These are phyloP conservation scores for Geosmithia putterillii DNA, from an alignment of 2,329 filamentous ascomycete genomes.

Conservation along the genomic window DNA sequence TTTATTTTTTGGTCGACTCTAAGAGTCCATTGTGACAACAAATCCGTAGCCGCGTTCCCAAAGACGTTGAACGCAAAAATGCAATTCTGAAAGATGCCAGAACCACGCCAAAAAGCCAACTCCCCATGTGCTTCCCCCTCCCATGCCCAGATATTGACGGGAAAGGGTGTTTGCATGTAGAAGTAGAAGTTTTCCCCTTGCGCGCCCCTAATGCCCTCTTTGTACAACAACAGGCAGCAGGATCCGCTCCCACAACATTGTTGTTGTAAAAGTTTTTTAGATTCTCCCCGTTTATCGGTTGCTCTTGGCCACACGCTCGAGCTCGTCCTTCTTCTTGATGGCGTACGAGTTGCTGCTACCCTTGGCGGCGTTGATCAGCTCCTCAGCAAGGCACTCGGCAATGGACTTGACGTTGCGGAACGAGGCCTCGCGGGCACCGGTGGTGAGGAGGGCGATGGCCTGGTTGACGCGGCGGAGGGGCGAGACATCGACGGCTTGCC, in stretches of 20 bases:
- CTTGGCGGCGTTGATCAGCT: slow-evolving; percentile 99
- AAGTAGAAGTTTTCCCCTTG: too few species aligned
- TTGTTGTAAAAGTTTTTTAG: slow-evolving; percentile 6
- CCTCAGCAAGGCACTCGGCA: slow-evolving; percentile 98
- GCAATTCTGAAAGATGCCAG: slow-evolving; percentile 33
- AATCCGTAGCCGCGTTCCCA: slow-evolving; percentile 29
- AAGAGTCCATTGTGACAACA: slow-evolving; percentile 26
- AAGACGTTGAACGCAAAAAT: slow-evolving; percentile 34
- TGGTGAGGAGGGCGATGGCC: slow-evolving; percentile 97
- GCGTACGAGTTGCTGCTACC: slow-evolving; percentile 99
- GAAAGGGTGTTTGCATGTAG: too few species aligned
- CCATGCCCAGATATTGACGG: too few species aligned
- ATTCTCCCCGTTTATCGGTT: slow-evolving; percentile 74
- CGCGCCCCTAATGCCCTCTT: too few species aligned
- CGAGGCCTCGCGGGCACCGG: slow-evolving; percentile 93
- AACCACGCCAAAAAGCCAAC: slow-evolving; percentile 29
- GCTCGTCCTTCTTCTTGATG: slow-evolving; percentile 99
- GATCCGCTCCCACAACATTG: too few species aligned
- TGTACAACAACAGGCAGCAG: too few species aligned
- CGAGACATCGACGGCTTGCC: slow-evolving; percentile 99
- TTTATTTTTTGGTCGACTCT: slow-evolving; percentile 26
- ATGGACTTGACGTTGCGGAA: slow-evolving; percentile 99
- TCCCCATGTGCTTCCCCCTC: slow-evolving; percentile 6
- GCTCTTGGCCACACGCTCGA: slow-evolving; percentile 99
- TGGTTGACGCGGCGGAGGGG: slow-evolving; percentile 99